Evolutionary conservation across 208 protist species (phyloP).

Genomic region (Jaenimonas drosophilae): DNA sequence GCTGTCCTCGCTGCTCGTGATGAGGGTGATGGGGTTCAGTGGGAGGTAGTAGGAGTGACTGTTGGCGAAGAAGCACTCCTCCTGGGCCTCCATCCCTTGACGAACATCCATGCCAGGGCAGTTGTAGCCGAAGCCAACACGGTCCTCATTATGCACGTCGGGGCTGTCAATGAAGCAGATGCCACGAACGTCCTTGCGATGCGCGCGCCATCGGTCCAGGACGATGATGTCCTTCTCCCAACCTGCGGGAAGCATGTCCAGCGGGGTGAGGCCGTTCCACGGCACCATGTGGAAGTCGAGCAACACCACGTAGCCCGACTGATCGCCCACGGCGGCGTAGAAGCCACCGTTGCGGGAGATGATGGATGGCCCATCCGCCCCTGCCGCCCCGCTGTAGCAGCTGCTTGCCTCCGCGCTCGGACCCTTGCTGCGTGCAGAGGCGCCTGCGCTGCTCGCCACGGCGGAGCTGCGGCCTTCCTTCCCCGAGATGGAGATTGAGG

Average conservation of each 20-base stretch:
- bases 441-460: background rate
- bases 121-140: background rate
- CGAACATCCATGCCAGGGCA: background rate
- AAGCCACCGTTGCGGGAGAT: slow-evolving; percentile 4
- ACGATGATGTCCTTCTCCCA: slow-evolving; percentile 20
- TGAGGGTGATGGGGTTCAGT: slow-evolving; percentile 15
- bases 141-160: background rate
- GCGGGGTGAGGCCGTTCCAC: background rate
- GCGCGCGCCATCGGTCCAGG: slow-evolving; percentile 66
- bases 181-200: slow-evolving; percentile 34
- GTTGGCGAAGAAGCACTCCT: background rate
- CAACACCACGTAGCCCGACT: slow-evolving; percentile 40
- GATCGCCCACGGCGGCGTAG: slow-evolving; percentile 44
- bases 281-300: slow-evolving; percentile 17
- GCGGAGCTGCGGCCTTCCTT: slow-evolving; percentile 1
- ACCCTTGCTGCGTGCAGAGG: background rate
- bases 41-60: background rate
- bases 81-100: background rate
- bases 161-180: slow-evolving; percentile 20
- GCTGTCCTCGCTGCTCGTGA: slow-evolving; percentile 37
- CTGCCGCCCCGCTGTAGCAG: background rate
- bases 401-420: background rate
- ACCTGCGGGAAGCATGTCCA: background rate
- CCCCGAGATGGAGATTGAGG: slow-evolving; percentile 24
- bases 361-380: too few species aligned